These are phyloP conservation scores for Colletotrichum sp. DNA, from an alignment of 2,329 filamentous ascomycete species.

Conservation along the genomic window DNA sequence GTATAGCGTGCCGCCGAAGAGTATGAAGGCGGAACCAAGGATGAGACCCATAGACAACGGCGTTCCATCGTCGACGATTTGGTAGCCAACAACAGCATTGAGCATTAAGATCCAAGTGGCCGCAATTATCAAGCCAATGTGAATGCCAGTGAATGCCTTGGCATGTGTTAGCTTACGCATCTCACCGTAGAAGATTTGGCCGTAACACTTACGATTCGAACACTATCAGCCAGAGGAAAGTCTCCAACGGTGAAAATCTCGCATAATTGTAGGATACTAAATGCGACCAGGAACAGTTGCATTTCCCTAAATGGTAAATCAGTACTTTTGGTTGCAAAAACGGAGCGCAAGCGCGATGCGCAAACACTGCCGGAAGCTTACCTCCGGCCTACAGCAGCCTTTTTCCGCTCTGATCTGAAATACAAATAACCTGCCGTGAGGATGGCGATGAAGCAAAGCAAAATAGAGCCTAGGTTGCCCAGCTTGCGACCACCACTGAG, in stretches of 20 bases:
- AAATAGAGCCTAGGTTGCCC: slow-evolving; percentile 90
- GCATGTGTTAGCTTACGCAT: not conserved
- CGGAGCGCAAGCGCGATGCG: not conserved
- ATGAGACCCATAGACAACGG: slow-evolving; percentile 81
- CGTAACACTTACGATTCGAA: slow-evolving; percentile 70
- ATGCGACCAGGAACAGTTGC: slow-evolving; percentile 89
- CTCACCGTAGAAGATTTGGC: not conserved
- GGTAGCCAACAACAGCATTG: slow-evolving; percentile 91
- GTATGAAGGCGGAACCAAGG: slow-evolving; percentile 67
- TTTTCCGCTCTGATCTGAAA: slow-evolving; percentile 84
- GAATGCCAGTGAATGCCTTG: slow-evolving; percentile 86
- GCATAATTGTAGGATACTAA: slow-evolving; percentile 87
- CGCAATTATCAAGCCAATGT: slow-evolving; percentile 87
- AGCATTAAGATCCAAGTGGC: slow-evolving; percentile 91
- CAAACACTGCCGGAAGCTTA: slow-evolving; percentile 42
- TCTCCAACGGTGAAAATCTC: slow-evolving; percentile 96
- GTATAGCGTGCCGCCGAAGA: slow-evolving; percentile 93
- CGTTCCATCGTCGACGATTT: slow-evolving; percentile 93
- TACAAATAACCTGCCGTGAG: slow-evolving; percentile 69
- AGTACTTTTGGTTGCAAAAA: slow-evolving; percentile 26
- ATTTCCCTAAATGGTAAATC: slow-evolving; percentile 73
- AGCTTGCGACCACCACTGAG: slow-evolving; percentile 70
- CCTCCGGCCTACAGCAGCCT: slow-evolving; percentile 92
- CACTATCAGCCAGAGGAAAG: slow-evolving; percentile 75
- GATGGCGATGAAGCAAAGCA: slow-evolving; percentile 82